Conservation (phyloP, 805 yeast species). For the Metschnikowia cubensis region DNA sequence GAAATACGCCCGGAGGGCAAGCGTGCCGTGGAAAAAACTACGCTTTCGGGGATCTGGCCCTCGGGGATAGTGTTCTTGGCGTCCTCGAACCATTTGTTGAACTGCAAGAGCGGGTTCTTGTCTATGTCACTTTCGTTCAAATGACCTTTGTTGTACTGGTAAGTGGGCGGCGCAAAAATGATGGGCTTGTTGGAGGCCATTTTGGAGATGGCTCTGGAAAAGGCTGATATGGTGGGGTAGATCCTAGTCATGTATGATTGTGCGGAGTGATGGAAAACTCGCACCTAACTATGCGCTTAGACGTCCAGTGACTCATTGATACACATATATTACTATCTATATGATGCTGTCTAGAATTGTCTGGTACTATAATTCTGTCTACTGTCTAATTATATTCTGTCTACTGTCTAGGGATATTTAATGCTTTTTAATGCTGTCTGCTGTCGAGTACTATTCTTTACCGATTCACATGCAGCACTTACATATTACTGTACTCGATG, state of each 20-base stretch:
- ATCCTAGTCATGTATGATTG: not conserved
- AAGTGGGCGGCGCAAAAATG: slow-evolving; percentile 78
- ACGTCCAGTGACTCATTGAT: not conserved
- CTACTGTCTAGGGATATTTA: too few relatives aligned
- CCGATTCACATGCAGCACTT: too few relatives aligned
- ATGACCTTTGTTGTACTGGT: slow-evolving; percentile 73
- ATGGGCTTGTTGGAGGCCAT: slow-evolving; percentile 25
- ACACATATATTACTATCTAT: too few relatives aligned
- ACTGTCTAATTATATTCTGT: too few relatives aligned
- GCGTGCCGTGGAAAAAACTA: slow-evolving; percentile 83
- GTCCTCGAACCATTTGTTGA: slow-evolving; percentile 79
- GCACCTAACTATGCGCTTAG: not conserved
- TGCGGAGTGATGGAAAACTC: not conserved
- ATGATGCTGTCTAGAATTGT: too few relatives aligned
- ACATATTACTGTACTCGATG: not conserved
- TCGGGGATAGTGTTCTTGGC: slow-evolving; percentile 57
- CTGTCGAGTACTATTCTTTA: too few relatives aligned
- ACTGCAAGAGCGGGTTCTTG: slow-evolving; percentile 68
- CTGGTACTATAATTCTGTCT: too few relatives aligned
- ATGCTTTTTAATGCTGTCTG: too few relatives aligned
- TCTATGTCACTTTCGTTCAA: slow-evolving; percentile 52
- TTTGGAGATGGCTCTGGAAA: not conserved
- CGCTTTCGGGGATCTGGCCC: slow-evolving; percentile 67
- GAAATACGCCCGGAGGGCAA: slow-evolving; percentile 90
- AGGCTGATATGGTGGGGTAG: not conserved